A percentile compares a stretch with the other conserved stretches of the same genome.
Conservation (phyloP, 495 filamentous ascomycete species). For the Aspergillus diversus region DNA sequence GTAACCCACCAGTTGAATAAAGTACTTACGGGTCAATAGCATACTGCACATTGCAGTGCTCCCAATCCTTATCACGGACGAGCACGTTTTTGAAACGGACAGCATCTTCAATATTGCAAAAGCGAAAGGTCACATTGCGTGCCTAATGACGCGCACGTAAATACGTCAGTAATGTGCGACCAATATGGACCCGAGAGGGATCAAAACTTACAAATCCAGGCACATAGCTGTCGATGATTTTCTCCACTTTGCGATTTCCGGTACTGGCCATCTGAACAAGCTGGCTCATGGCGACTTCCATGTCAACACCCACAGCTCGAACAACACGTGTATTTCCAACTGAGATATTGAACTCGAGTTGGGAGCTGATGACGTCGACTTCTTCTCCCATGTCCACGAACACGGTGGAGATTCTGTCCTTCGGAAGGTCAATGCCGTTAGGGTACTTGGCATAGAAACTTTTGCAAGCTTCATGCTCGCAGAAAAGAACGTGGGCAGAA, state of each 20-base stretch:
- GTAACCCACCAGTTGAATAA: not conserved
- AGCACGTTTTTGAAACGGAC: constrained; percentile 41
- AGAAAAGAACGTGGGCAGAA: constrained; percentile 44
- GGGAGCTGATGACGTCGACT: constrained; percentile 41
- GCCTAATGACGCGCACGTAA: constrained; percentile 23
- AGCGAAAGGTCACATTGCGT: constrained; percentile 44
- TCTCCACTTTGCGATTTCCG: constrained; percentile 41
- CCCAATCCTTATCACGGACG: constrained; percentile 43
- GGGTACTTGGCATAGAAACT: constrained; percentile 45
- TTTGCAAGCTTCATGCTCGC: constrained; percentile 38
- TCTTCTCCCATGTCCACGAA: constrained; percentile 40
- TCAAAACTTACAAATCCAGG: constrained; percentile 35
- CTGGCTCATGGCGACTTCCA: constrained; percentile 33
- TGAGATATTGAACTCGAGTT: constrained; percentile 38
- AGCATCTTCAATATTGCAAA: constrained; percentile 45
- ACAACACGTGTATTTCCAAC: constrained; percentile 45
- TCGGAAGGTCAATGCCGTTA: constrained; percentile 47
- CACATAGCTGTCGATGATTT: constrained; percentile 36
- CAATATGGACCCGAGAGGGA: not conserved
- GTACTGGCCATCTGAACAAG: constrained; percentile 34
- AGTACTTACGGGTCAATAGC: constrained; percentile 48
- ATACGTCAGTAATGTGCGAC: constrained; percentile 1
- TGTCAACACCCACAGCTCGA: constrained; percentile 41
- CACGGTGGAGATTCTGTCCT: constrained; percentile 29
- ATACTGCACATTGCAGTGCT: constrained; percentile 45